phyloP scores from a whole-genome alignment of 2,329 filamentous ascomycete species.

The Aspergillus texensis region DNA sequence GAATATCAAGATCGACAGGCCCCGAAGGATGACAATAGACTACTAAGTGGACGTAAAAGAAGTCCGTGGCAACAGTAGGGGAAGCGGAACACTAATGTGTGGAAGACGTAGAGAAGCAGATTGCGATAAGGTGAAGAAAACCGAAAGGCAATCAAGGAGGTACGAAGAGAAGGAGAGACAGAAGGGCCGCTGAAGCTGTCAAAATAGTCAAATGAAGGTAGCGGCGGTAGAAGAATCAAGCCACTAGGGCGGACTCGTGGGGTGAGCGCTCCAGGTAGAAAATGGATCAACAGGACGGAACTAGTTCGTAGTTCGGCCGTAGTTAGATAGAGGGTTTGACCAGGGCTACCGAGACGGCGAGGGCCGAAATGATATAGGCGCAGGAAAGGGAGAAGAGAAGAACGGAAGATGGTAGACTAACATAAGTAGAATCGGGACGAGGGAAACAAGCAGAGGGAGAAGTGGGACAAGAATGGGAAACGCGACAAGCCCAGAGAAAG shows the following conservation, averaged over 20 bases:
- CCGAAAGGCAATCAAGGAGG: conserved; percentile 9
- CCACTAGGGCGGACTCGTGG: conserved; percentile 29
- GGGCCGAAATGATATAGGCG: conserved; percentile 2
- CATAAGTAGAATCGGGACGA: conserved; percentile 3
- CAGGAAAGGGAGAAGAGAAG: neutral
- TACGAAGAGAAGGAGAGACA: conserved; percentile 12
- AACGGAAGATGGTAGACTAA: neutral
- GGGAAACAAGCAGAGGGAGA: conserved; percentile 10
- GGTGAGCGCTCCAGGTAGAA: conserved; percentile 12
- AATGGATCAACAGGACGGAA: conserved; percentile 8
- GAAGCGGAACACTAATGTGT: conserved; percentile 10
- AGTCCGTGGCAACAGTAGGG: conserved; percentile 4
- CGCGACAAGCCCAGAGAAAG: conserved; percentile 10
- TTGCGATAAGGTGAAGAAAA: conserved; percentile 13
- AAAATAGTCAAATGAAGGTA: conserved; percentile 24
- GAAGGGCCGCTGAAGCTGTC: conserved; percentile 14
- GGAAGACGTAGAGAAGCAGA: conserved; percentile 14
- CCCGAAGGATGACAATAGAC: conserved; percentile 15
- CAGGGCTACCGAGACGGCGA: conserved; percentile 3
- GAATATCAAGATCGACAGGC: conserved; percentile 25
- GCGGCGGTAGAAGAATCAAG: conserved; percentile 32
- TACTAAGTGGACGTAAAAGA: conserved; percentile 13
- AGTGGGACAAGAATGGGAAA: conserved; percentile 17
- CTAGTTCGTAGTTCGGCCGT: conserved; percentile 6
- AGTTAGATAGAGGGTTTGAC: conserved; percentile 2